phyloP scores from a whole-genome alignment of 176 grass and related monocot species.

The Luzula sylvatica region DNA sequence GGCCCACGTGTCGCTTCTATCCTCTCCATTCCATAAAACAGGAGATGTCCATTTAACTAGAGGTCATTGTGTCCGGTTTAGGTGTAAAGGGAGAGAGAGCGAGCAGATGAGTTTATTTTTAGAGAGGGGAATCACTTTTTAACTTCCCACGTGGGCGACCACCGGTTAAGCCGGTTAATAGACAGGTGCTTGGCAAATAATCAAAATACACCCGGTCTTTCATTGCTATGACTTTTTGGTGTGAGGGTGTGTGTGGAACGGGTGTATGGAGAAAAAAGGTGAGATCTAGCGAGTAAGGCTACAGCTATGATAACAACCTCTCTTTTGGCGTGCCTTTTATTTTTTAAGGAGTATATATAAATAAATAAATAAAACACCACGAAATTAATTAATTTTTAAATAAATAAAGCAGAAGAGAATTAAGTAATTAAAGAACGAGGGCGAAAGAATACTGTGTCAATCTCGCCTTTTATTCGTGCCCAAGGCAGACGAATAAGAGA shows the following conservation, averaged over 20 bases:
- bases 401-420: background rate
- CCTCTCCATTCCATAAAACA: background rate
- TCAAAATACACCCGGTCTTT: background rate
- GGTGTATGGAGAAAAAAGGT: background rate
- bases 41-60: background rate
- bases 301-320: constrained; percentile 15
- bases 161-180: constrained; percentile 28
- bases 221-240: too few species aligned
- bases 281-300: constrained; percentile 17
- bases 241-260: background rate
- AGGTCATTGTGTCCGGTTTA: background rate
- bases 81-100: background rate
- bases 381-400: too few species aligned
- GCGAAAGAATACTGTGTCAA: background rate
- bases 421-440: background rate
- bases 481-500: constrained; percentile 5
- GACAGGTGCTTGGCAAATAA: constrained; percentile 2
- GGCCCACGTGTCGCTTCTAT: constrained; percentile 1
- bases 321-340: constrained; percentile 21
- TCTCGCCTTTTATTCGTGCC: constrained; percentile 1
- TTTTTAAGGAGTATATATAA: background rate
- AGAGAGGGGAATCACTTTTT: constrained; percentile 16
- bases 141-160: constrained; percentile 14
- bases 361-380: too few species aligned
- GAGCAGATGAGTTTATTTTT: background rate